These are phyloP conservation scores for Nicotiana paniculata DNA, from an alignment of 257 asterid genomes.

Conservation along the genomic window DNA sequence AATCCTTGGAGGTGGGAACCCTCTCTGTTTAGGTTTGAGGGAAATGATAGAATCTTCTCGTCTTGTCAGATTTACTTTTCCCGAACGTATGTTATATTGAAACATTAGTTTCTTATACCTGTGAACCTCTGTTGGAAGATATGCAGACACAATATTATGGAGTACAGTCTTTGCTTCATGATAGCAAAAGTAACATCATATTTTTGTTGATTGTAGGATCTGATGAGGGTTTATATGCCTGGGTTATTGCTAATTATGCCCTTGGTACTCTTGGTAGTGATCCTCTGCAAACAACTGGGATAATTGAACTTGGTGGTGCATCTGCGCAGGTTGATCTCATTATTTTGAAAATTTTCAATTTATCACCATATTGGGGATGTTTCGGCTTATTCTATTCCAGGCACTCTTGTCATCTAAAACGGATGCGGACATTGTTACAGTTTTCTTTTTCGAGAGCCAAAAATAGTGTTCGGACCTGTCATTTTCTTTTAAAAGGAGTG, in stretches of 20 bases:
- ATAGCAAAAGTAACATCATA: not conserved
- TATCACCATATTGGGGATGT: not conserved
- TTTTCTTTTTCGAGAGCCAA: not conserved
- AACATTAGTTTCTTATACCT: not conserved
- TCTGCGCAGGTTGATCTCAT: constrained; percentile 83
- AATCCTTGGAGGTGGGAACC: not conserved
- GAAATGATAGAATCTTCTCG: not conserved
- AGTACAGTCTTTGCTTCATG: not conserved
- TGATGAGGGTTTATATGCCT: constrained; percentile 93
- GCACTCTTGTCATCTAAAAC: not conserved
- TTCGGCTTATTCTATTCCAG: not conserved
- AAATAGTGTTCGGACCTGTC: not conserved
- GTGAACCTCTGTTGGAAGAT: not conserved
- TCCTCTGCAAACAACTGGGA: constrained; percentile 83
- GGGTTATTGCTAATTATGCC: constrained; percentile 98
- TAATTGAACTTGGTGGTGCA: constrained; percentile 98
- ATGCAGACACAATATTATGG: not conserved
- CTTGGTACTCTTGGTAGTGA: constrained; percentile 88
- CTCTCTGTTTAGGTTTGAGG: not conserved
- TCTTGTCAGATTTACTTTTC: not conserved
- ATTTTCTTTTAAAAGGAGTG: not conserved
- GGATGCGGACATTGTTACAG: not conserved
- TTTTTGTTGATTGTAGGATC: constrained; percentile 49
- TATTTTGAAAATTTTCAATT: constrained; percentile 7
- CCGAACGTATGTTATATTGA: not conserved